phyloP scores from a whole-genome alignment of 1,284 basidiomycete species.

The Sanghuangporus weigelae region DNA sequence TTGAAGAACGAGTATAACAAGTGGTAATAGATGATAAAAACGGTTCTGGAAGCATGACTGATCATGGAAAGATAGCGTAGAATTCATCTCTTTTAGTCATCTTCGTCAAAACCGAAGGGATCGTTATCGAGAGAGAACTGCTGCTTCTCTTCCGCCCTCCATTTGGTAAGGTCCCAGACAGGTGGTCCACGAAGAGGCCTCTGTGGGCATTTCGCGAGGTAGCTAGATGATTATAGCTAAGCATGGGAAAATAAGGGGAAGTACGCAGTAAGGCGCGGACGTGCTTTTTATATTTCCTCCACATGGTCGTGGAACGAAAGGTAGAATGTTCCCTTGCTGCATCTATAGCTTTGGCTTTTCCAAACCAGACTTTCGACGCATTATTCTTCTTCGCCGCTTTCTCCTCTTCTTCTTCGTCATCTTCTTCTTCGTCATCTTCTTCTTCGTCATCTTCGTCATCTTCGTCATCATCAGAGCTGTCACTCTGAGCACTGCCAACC shows the following conservation, averaged over 20 bases:
- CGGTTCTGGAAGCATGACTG: too few relatives aligned
- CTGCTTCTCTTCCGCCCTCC: conserved; percentile 28
- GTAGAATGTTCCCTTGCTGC: conserved; percentile 16
- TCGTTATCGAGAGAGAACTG: conserved; percentile 21
- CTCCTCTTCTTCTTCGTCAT: conserved; percentile 24
- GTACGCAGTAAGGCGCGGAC: neutral
- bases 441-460: conserved; percentile 24
- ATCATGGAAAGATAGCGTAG: too few relatives aligned
- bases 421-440: conserved; percentile 24
- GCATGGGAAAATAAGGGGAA: neutral
- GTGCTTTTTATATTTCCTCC: conserved; percentile 35
- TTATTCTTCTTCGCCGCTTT: conserved; percentile 21
- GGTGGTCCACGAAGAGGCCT: conserved; percentile 29
- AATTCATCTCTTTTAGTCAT: too few relatives aligned
- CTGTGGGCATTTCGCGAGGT: neutral
- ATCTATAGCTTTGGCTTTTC: conserved; percentile 13
- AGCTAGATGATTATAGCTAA: neutral
- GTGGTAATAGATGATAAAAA: too few relatives aligned
- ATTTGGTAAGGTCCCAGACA: conserved; percentile 34
- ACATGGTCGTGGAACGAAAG: conserved; percentile 27
- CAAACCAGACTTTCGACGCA: conserved; percentile 28
- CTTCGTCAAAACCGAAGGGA: neutral
- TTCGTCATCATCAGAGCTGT: conserved; percentile 20
- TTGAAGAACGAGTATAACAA: too few relatives aligned
- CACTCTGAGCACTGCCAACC: conserved; percentile 12